Conservation (phyloP, 345 rosid species). For the Populus tremula region DNA sequence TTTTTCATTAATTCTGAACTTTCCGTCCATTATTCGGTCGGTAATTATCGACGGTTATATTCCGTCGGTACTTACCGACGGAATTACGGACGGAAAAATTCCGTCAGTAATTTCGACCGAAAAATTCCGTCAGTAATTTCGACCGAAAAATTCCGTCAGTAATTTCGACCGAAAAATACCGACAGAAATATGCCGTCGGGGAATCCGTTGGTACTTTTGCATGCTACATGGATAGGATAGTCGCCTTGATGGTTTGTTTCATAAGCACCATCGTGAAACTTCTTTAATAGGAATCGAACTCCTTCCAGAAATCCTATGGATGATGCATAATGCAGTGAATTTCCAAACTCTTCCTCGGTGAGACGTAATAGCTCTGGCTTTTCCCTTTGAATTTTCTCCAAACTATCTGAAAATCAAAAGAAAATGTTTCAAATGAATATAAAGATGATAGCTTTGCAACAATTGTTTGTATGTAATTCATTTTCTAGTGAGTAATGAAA, state of each 20-base stretch:
- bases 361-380: constrained; percentile 13
- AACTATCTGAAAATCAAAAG: constrained; percentile 7
- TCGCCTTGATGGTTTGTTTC: neutral
- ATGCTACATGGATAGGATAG: neutral
- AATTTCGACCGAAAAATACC: too few relatives aligned
- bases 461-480: neutral
- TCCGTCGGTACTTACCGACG: too few relatives aligned
- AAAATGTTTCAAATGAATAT: neutral
- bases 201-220: neutral
- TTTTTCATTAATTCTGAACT: too few relatives aligned
- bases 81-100: too few relatives aligned
- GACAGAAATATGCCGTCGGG: too few relatives aligned
- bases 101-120: too few relatives aligned
- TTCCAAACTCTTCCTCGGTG: constrained; percentile 19
- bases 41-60: too few relatives aligned
- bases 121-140: too few relatives aligned
- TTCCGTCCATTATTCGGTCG: too few relatives aligned
- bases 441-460: neutral
- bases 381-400: neutral
- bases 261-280: neutral
- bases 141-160: too few relatives aligned
- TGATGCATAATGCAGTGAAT: constrained; percentile 13
- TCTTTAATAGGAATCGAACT: neutral
- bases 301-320: neutral
- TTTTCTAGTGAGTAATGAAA: neutral